These are phyloP conservation scores for Boletus rubescentipes DNA, from an alignment of 768 basidiomycete species.

Conservation along the genomic window DNA sequence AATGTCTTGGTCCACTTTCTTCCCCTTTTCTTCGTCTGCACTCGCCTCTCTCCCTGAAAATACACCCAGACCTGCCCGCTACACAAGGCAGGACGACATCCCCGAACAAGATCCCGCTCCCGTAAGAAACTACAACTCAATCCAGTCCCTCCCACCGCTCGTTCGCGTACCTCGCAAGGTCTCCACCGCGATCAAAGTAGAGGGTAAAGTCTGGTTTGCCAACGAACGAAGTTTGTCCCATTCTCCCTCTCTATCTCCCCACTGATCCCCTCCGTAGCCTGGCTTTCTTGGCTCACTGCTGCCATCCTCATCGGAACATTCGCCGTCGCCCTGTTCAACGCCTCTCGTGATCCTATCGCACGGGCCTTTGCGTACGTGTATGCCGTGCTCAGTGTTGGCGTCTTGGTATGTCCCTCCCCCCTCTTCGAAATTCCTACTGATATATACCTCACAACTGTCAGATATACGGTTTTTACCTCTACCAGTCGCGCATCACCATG, in stretches of 20 bases:
- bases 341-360: conserved; percentile 62
- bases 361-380: conserved; percentile 81
- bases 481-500: conserved; percentile 86
- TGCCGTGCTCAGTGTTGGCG: conserved; percentile 71
- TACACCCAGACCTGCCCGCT: conserved; percentile 39
- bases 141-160: conserved; percentile 59
- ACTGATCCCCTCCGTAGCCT: conserved; percentile 51
- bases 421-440: not conserved
- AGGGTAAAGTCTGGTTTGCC: conserved; percentile 97
- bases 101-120: conserved; percentile 57
- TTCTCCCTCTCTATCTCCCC: not conserved
- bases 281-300: conserved; percentile 90
- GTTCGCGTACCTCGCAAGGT: conserved; percentile 83
- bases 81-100: conserved; percentile 72
- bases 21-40: conserved; percentile 71
- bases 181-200: conserved; percentile 78
- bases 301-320: conserved; percentile 83
- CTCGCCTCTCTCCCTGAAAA: conserved; percentile 47
- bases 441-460: conserved; percentile 28
- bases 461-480: conserved; percentile 85
- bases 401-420: conserved; percentile 45
- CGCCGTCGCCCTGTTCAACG: conserved; percentile 85
- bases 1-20: conserved; percentile 62
- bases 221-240: conserved; percentile 78
- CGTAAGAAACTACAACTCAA: conserved; percentile 73